phyloP scores from a whole-genome alignment of 83 land plant genomes.

The Larix sibirica region DNA sequence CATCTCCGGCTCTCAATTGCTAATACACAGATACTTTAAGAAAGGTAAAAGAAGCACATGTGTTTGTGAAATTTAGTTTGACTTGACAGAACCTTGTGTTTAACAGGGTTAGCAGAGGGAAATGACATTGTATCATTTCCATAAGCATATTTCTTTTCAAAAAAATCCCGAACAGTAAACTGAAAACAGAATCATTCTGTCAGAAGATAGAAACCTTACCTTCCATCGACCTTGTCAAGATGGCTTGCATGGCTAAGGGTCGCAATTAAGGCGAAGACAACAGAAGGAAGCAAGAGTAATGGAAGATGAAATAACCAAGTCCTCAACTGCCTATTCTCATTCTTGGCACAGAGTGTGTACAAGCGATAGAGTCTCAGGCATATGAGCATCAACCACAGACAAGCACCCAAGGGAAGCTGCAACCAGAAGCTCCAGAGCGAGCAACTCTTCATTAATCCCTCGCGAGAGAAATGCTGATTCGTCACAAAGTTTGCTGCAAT shows the following conservation, averaged over 20 bases:
- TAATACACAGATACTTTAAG: no score
- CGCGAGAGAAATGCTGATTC: slow-evolving; percentile 25
- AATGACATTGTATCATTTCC: no score
- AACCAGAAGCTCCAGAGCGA: slow-evolving; percentile 41
- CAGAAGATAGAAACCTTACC: not conserved
- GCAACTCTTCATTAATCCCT: slow-evolving; percentile 15
- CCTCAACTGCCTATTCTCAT: not conserved
- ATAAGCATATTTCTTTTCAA: no score
- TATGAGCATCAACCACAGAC: slow-evolving; percentile 25
- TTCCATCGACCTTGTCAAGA: not conserved
- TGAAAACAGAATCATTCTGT: no score
- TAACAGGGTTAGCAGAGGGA: no score
- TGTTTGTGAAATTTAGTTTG: no score
- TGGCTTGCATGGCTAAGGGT: not conserved
- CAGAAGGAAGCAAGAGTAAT: not conserved
- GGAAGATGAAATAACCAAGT: slow-evolving; percentile 2
- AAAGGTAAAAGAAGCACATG: no score
- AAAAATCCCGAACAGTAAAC: no score
- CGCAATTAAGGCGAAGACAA: slow-evolving; percentile 2
- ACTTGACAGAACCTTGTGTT: no score
- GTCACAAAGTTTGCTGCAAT: slow-evolving; percentile 26
- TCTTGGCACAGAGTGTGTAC: not conserved
- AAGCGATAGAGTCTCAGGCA: slow-evolving; percentile 16
- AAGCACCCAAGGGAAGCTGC: slow-evolving; percentile 27
- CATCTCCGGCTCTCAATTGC: not conserved